Evolutionary conservation across 495 filamentous ascomycete species (phyloP).

Genomic region (Trichocladium antarcticum): DNA sequence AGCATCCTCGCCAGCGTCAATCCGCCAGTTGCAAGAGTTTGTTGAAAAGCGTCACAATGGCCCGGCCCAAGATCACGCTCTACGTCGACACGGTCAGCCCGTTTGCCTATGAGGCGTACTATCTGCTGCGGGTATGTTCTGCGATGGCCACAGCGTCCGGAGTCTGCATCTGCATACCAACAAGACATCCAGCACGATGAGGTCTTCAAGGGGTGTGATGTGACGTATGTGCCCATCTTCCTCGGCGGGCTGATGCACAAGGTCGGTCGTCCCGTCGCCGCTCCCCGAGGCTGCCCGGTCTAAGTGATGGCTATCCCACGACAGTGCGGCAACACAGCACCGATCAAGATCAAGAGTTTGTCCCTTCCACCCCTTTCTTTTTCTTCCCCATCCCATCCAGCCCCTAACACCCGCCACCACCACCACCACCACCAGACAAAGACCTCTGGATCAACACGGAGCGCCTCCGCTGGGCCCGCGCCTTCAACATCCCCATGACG

Average conservation of each 20-base stretch:
- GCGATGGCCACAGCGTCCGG: too few species aligned
- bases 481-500: conserved; percentile 51
- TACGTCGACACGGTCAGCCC: conserved; percentile 62
- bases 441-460: conserved; percentile 50
- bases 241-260: conserved; percentile 59
- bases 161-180: too few species aligned
- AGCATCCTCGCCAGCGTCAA: neutral
- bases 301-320: too few species aligned
- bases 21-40: neutral
- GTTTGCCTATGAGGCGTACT: conserved; percentile 59
- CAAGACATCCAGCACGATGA: conserved; percentile 43
- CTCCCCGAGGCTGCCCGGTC: too few species aligned
- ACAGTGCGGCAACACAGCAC: conserved; percentile 49
- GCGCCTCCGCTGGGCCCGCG: conserved; percentile 48
- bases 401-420: neutral
- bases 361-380: neutral
- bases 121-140: conserved; percentile 45
- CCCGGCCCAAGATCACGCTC: conserved; percentile 49
- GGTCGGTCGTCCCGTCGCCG: conserved; percentile 10
- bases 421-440: conserved; percentile 45
- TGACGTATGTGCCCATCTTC: conserved; percentile 58
- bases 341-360: conserved; percentile 58
- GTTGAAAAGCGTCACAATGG: conserved; percentile 24
- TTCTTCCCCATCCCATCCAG: neutral
- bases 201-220: conserved; percentile 46